Evolutionary conservation across 129 eudicot genomes (phyloP), one percentile per base, ranked within the genome.

Genomic region (sunflower (Helianthus annuus)): DNA sequence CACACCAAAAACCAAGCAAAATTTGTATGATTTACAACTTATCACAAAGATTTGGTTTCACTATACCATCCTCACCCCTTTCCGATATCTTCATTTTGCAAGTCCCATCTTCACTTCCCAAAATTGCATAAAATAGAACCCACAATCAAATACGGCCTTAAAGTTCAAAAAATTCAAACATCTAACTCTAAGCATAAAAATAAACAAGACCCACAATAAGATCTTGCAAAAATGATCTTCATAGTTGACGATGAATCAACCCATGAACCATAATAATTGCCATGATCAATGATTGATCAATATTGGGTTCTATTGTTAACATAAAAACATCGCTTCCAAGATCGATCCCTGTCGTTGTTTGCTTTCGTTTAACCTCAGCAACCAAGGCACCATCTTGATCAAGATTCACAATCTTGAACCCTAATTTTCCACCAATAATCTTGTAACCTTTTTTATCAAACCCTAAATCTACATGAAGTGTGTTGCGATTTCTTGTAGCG

Each of bases 231-330:
- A 24, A n/a, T 14, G 59, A 61, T 15, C 55, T 13, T 64, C 68
- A 89, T 45, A 89, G 63, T 69, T 72, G 86, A 55, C 77, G 85
- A 51, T 77, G 79, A 29, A 89, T 76, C 68, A 89, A 68, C 24
- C 88, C 92, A n/a, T 89, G 70, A n/a, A 86, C 89, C 55, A 83
- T 79, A 6, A 84, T 74, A 44, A 89, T 82, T 42, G 96, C 92
- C 88, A 89, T 84, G 69, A 89, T 32, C 69, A 89, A 76, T 24
- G 86, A 76, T 17, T 71, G 92, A 78, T 89, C 92, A 11, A 76
- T 54, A 44, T 69, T 48, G 2, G 90, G 77, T 49, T 89, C 96
- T 22, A 89, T 83, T 52, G 69, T 79, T 72, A 89, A 74, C 12
- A 42, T 80, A n/a, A 86, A 66, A 7, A 89, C 96, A 51, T 89